phyloP scores from a whole-genome alignment of 768 basidiomycete genomes.

The Mycena venus region DNA sequence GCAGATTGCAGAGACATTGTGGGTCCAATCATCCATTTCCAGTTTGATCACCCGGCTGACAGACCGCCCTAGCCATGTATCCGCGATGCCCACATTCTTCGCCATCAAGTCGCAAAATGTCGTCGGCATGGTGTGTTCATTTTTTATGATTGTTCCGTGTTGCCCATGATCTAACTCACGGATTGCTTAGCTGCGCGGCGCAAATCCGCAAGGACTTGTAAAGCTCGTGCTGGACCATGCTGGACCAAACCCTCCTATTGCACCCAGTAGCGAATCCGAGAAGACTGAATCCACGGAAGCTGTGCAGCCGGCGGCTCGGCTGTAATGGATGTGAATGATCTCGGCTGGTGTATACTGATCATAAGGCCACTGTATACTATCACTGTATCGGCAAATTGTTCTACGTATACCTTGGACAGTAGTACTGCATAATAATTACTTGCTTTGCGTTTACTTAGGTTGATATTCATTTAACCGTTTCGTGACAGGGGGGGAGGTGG shows the following conservation, averaged over 20 bases:
- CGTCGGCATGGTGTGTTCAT: conserved; percentile 28
- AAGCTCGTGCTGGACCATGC: too few species aligned
- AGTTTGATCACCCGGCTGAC: not conserved
- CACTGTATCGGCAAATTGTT: not conserved
- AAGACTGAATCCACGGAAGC: conserved; percentile 3
- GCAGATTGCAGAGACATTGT: conserved; percentile 26
- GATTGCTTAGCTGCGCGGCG: conserved; percentile 30
- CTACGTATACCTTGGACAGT: not conserved
- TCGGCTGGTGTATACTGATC: not conserved
- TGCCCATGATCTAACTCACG: not conserved
- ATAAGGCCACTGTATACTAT: not conserved
- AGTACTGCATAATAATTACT: not conserved
- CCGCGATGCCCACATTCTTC: conserved; percentile 39
- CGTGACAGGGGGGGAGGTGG: too few species aligned
- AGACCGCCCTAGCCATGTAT: conserved; percentile 18
- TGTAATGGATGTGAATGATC: not conserved
- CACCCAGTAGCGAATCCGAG: not conserved
- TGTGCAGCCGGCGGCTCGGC: not conserved
- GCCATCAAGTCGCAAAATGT: conserved; percentile 31
- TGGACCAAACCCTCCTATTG: conserved; percentile 22
- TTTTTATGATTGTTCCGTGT: not conserved
- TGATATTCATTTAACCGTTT: too few species aligned
- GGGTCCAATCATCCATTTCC: not conserved
- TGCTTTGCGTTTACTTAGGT: too few species aligned
- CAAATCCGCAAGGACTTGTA: conserved; percentile 33